A percentile compares a stretch with the other conserved stretches of the same genome.
These are phyloP conservation scores for Magnaporthiopsis poae DNA, from an alignment of 2,329 filamentous ascomycete species.

Conservation along the genomic window DNA sequence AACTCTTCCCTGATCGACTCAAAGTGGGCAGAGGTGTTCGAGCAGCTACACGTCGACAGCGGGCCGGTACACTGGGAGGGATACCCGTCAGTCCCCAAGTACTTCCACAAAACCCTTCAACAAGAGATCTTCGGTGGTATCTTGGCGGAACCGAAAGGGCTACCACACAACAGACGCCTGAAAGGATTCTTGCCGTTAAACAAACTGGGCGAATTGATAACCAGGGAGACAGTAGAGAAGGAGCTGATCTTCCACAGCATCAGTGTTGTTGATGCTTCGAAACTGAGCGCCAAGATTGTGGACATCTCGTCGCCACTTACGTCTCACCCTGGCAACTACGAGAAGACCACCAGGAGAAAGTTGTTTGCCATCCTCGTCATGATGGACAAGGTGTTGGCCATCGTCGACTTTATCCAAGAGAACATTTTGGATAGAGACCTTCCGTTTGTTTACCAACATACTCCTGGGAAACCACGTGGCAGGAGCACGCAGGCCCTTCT, in stretches of 20 bases:
- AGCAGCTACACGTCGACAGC: background rate
- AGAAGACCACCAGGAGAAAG: background rate
- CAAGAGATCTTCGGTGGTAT: too few relatives aligned
- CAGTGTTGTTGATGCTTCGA: background rate
- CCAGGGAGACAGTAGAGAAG: background rate
- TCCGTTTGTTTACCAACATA: background rate
- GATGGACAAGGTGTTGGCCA: background rate
- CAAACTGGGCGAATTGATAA: constrained; percentile 1
- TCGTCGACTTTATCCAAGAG: constrained; percentile 1
- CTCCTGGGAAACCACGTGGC: background rate
- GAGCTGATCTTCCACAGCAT: background rate
- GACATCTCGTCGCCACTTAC: background rate
- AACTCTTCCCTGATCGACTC: too few relatives aligned
- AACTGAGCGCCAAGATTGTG: background rate
- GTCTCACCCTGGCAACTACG: background rate
- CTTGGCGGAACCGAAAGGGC: background rate
- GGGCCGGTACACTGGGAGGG: background rate
- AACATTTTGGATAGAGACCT: background rate
- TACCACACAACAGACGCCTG: background rate
- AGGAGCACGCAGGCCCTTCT: background rate
- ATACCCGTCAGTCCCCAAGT: background rate
- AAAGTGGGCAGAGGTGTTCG: too few relatives aligned
- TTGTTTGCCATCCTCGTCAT: constrained; percentile 2
- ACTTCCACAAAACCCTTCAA: background rate
- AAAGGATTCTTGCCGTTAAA: background rate